Base-by-base conservation (phyloP, 129 eudicot species). In the Logfia minima region DNA sequence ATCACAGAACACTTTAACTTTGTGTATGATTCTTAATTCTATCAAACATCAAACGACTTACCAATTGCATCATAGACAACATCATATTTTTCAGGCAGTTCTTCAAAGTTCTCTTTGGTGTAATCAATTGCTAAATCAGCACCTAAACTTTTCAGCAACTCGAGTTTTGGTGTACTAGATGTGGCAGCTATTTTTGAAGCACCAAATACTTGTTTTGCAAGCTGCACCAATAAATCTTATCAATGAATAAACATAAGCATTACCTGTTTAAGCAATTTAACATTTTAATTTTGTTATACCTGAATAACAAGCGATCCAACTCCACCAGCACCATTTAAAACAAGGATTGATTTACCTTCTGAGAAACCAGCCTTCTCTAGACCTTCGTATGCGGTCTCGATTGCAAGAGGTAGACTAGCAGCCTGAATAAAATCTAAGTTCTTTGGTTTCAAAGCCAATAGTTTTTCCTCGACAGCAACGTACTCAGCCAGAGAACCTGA, bases 51-150 rank as follows among this genome's bases (percentile, higher is more conserved):
- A 48, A 48, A 24, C 26, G 26, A 24, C 77, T 78, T 73, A 83
- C 86, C 86, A 72, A 83, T 60, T 24, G 79, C 76, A 63, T 83
- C 86, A 66, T 41, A 83, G 29, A 83, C 86, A 51, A 83, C 83
- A 8, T 83, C 86, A 9, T 77, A 83, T 83, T 83, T 83, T 26
- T 83, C 86, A 58, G 86, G 83, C 23, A 78, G 72, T 19, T 83
- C 80, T 78, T 83, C 83, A 53, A 83, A 78, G 77, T 83, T 68
- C 45, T 78, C 86, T 79, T 73, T 83, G 9, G 83, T 78, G 77
- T 83, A 83, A 83, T 83, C 86, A 4, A 83, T 83, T 8, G 83
- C 86, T 74, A 83, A 68, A 78, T 83, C 86, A 48, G 86, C 83
- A 22, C 86, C 86, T 77, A 83, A 78, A 51, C 83, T 78, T 55